Evolutionary conservation across 306 rosid genomes (phyloP).

Genomic region (Dryas drummondii): DNA sequence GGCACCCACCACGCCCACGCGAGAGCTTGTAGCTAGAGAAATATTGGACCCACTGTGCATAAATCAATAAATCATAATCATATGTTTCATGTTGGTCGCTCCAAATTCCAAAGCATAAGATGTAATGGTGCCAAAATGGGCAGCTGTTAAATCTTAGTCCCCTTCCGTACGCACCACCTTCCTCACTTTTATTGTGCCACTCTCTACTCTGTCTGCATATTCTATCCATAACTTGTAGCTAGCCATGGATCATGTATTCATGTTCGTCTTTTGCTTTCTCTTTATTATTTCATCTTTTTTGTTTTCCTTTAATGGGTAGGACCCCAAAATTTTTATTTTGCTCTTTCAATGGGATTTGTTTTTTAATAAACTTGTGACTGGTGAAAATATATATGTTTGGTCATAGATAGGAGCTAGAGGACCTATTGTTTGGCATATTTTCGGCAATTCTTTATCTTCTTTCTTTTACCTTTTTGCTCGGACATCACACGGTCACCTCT

Average conservation of each 20-base stretch:
- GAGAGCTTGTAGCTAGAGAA: not conserved
- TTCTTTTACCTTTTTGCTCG: not conserved
- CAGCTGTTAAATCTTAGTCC: constrained; percentile 54
- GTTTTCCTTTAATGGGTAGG: constrained; percentile 29
- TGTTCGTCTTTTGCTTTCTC: not conserved
- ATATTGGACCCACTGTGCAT: constrained; percentile 39
- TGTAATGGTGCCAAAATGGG: constrained; percentile 25
- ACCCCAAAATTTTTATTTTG: not conserved
- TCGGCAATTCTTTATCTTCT: not conserved
- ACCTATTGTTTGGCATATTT: not conserved
- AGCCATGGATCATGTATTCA: constrained; percentile 3
- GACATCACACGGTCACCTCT: not conserved
- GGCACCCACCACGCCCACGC: constrained; percentile 19
- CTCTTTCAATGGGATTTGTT: not conserved
- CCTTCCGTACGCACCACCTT: constrained; percentile 54
- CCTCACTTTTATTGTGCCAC: constrained; percentile 24
- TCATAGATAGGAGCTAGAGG: not conserved
- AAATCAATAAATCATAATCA: constrained; percentile 10
- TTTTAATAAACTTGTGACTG: not conserved
- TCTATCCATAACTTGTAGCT: not conserved
- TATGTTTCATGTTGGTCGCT: constrained; percentile 28
- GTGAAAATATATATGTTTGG: not conserved
- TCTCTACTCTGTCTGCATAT: constrained; percentile 12
- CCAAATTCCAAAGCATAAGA: constrained; percentile 15
- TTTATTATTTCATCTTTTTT: constrained; percentile 19